Evolutionary conservation across 352 stramenopile species (phyloP).

Genomic region (Phytophthora colocasiae): DNA sequence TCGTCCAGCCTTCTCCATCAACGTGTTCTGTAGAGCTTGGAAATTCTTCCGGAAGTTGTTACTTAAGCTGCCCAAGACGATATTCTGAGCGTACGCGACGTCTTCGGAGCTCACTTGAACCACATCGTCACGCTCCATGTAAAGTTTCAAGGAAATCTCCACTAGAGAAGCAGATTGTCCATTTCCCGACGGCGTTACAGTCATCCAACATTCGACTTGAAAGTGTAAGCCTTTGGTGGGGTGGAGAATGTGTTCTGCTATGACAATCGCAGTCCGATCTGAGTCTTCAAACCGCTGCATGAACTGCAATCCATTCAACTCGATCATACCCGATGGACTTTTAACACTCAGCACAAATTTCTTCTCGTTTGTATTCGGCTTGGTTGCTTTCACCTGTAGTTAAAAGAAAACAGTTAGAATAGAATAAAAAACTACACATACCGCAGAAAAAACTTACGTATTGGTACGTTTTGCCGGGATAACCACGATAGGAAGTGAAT

Average conservation of each 20-base stretch:
- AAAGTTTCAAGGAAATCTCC: constrained; percentile 25
- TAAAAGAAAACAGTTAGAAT: constrained; percentile 1
- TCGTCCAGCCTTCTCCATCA: constrained; percentile 27
- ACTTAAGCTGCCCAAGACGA: constrained; percentile 28
- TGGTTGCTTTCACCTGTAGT: constrained; percentile 14
- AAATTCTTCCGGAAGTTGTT: constrained; percentile 33
- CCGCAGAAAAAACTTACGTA: constrained; percentile 16
- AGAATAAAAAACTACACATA: not conserved
- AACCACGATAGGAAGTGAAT: constrained; percentile 28
- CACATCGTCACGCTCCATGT: constrained; percentile 19
- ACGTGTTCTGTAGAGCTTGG: constrained; percentile 28
- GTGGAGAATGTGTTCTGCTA: constrained; percentile 18
- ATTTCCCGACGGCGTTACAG: constrained; percentile 4
- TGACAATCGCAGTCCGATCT: constrained; percentile 24
- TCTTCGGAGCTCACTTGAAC: constrained; percentile 10
- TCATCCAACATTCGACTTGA: constrained; percentile 33
- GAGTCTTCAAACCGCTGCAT: constrained; percentile 31
- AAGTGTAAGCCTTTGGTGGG: constrained; percentile 24
- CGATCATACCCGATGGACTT: constrained; percentile 17
- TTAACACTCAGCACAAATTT: constrained; percentile 27
- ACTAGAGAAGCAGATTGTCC: constrained; percentile 1
- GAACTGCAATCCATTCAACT: constrained; percentile 33
- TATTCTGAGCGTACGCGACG: constrained; percentile 21
- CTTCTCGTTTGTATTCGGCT: constrained; percentile 30
- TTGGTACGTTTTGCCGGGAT: constrained; percentile 33